These are phyloP conservation scores for Cornus suecica DNA, from an alignment of 148 eudicot species.

Conservation along the genomic window DNA sequence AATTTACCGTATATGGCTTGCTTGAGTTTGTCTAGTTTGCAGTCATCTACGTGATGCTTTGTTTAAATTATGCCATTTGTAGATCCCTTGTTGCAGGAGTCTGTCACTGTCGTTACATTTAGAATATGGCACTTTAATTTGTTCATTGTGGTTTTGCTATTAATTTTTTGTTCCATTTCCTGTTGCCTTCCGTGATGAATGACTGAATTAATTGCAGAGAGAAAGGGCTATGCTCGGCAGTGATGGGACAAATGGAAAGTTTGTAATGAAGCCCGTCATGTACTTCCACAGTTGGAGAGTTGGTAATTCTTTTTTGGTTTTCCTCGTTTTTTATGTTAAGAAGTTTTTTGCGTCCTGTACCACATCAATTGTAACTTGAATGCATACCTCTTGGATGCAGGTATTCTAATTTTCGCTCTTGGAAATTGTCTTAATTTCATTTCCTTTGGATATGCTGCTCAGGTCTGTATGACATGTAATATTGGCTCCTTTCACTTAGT, in stretches of 20 bases:
- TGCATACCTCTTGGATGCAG: constrained; percentile 39
- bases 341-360: constrained; percentile 11
- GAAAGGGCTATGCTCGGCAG: constrained; percentile 54
- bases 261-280: constrained; percentile 64
- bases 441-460: constrained; percentile 99
- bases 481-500: constrained; percentile 3
- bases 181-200: constrained; percentile 10
- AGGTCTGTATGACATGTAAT: constrained; percentile 48
- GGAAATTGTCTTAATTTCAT: constrained; percentile 95
- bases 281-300: constrained; percentile 95
- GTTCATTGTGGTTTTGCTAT: background rate
- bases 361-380: constrained; percentile 5
- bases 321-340: constrained; percentile 19
- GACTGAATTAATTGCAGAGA: constrained; percentile 47
- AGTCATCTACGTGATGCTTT: background rate
- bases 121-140: background rate
- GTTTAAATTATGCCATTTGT: background rate
- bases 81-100: background rate
- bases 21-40: background rate
- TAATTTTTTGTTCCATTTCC: constrained; percentile 5
- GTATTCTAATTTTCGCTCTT: constrained; percentile 76
- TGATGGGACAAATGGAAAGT: constrained; percentile 65
- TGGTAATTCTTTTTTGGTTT: constrained; percentile 40
- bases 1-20: background rate
- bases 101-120: background rate